Evolutionary conservation across 1,139 yeast genomes (phyloP).

Genomic region (Kodamaea arcana): DNA sequence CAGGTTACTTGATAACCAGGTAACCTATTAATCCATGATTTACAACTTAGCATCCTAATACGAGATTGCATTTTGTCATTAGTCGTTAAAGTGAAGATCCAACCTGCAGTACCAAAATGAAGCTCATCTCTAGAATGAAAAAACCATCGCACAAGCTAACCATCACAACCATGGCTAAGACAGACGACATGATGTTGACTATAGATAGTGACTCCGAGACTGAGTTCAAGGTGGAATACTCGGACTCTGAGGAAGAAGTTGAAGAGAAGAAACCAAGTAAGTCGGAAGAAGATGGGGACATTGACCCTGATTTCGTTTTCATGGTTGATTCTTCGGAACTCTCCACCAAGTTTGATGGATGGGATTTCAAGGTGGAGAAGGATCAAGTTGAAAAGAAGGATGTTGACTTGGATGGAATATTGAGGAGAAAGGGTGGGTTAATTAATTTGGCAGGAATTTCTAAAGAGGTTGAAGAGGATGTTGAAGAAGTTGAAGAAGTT

Average conservation of each 20-base stretch:
- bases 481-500: conserved; percentile 21
- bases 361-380: conserved; percentile 66
- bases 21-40: no score
- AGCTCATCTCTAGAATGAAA: conserved; percentile 1
- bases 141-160: background rate
- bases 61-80: no score
- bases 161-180: conserved; percentile 14
- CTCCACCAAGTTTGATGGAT: conserved; percentile 57
- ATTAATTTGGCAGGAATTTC: conserved; percentile 47
- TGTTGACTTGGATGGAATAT: conserved; percentile 84
- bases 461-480: conserved; percentile 28
- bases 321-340: conserved; percentile 56
- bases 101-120: no score
- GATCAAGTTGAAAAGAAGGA: conserved; percentile 37
- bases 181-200: conserved; percentile 29
- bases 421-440: conserved; percentile 76
- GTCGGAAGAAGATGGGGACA: conserved; percentile 35
- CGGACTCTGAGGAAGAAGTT: conserved; percentile 21
- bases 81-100: no score
- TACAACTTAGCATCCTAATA: no score
- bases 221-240: conserved; percentile 11
- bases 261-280: conserved; percentile 17
- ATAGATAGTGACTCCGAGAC: conserved; percentile 65
- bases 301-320: conserved; percentile 71
- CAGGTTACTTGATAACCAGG: no score